Conservation (phyloP, 257 asterid genomes). For the Gardenia jasminoides region DNA sequence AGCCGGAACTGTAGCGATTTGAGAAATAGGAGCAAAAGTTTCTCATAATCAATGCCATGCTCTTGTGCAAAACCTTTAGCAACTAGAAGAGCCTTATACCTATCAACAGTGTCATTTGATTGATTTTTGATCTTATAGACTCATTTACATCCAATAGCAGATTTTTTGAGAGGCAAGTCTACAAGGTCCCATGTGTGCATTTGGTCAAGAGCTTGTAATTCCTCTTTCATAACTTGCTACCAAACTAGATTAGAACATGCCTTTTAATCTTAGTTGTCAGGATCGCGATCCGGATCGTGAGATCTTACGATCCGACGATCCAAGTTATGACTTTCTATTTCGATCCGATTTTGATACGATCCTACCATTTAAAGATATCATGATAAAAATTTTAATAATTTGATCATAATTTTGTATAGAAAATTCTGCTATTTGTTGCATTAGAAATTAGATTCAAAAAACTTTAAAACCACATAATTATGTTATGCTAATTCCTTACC, state of each 20-base stretch:
- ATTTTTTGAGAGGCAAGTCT: not conserved
- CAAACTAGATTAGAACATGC: not conserved
- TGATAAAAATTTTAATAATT: no score
- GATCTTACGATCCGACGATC: no score
- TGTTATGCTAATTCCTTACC: no score
- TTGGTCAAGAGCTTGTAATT: not conserved
- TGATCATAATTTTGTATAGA: no score
- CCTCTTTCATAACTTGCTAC: not conserved
- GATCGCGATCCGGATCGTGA: no score
- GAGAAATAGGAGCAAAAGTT: not conserved
- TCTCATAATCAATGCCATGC: not conserved
- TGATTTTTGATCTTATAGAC: not conserved
- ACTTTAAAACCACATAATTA: no score
- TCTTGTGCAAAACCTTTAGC: not conserved
- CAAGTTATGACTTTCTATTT: no score
- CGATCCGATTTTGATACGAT: no score
- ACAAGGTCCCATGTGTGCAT: not conserved
- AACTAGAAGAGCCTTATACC: not conserved
- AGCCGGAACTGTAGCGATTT: not conserved
- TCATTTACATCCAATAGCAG: not conserved
- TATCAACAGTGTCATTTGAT: not conserved
- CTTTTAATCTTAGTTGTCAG: no score
- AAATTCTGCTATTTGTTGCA: no score
- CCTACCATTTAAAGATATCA: no score
- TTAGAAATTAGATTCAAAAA: no score